phyloP scores from a whole-genome alignment of 1,284 basidiomycete species.

The Wolfiporia cocos region DNA sequence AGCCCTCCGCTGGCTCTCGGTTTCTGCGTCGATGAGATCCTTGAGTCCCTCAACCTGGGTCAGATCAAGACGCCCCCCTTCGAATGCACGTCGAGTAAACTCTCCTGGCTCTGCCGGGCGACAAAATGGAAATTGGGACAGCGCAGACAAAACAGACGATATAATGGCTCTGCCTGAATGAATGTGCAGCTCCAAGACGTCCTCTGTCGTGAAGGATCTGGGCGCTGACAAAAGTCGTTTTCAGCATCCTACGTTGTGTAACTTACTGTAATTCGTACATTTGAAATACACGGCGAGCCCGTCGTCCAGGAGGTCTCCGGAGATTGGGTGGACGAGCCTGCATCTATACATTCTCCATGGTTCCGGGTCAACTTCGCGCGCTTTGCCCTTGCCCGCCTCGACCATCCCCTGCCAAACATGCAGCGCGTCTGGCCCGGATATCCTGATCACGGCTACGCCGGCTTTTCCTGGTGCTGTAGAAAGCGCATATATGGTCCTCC shows the following conservation, averaged over 20 bases:
- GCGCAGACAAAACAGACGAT: constrained; percentile 56
- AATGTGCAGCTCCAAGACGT: constrained; percentile 80
- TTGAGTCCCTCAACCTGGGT: constrained; percentile 82
- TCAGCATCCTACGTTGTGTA: no score
- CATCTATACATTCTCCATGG: constrained; percentile 71
- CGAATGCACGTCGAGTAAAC: constrained; percentile 80
- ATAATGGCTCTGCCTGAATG: constrained; percentile 85
- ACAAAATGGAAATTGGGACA: constrained; percentile 53
- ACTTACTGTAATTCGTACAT: constrained; percentile 42
- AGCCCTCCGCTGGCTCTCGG: constrained; percentile 70
- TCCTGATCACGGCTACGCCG: constrained; percentile 75
- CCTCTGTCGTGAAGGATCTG: constrained; percentile 77
- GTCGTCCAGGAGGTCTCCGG: constrained; percentile 66
- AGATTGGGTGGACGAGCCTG: constrained; percentile 59
- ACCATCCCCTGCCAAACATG: constrained; percentile 58
- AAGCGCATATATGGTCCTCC: constrained; percentile 77
- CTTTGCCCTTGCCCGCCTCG: constrained; percentile 11
- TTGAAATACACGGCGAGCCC: constrained; percentile 79
- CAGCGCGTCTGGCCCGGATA: constrained; percentile 71
- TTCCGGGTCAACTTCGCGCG: constrained; percentile 25
- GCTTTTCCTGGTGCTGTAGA: constrained; percentile 81
- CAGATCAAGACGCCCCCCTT: constrained; percentile 74
- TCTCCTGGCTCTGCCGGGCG: constrained; percentile 82
- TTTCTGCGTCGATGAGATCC: constrained; percentile 83
- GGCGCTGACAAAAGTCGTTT: constrained; percentile 49